A percentile compares a stretch with the other conserved stretches of the same genome.
These are phyloP conservation scores for Exophiala mesophila DNA, from an alignment of 2,329 filamentous ascomycete genomes.

Conservation along the genomic window DNA sequence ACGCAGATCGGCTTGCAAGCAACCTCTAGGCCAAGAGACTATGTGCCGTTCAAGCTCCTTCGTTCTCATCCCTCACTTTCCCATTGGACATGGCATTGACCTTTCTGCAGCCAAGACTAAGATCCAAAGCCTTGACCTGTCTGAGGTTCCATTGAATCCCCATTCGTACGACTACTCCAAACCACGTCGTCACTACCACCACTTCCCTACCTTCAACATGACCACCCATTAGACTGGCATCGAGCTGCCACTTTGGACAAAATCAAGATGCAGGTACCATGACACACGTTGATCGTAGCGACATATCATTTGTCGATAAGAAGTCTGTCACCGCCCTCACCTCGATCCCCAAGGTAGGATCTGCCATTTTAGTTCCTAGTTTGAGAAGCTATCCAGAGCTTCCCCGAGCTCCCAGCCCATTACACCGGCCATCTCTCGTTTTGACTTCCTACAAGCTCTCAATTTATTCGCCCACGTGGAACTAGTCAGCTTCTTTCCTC, in stretches of 20 bases:
- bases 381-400: not conserved
- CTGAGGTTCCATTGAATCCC: too few species aligned
- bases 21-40: not conserved
- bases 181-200: too few species aligned
- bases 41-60: not conserved
- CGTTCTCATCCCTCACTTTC: not conserved
- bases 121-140: too few species aligned
- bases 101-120: not conserved
- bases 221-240: too few species aligned
- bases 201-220: too few species aligned
- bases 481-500: not conserved
- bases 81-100: not conserved
- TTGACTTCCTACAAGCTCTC: too few species aligned
- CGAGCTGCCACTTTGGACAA: too few species aligned
- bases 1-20: too few species aligned
- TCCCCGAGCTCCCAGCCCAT: not conserved
- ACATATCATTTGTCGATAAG: not conserved
- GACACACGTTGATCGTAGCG: not conserved
- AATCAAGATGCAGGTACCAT: not conserved
- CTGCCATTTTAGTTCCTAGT: not conserved
- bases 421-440: too few species aligned
- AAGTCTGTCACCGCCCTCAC: not conserved
- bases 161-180: too few species aligned
- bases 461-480: slow-evolving; percentile 13
- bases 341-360: not conserved